These are phyloP conservation scores for Euphorbia celastroides DNA, from an alignment of 441 rosid genomes.

Conservation along the genomic window DNA sequence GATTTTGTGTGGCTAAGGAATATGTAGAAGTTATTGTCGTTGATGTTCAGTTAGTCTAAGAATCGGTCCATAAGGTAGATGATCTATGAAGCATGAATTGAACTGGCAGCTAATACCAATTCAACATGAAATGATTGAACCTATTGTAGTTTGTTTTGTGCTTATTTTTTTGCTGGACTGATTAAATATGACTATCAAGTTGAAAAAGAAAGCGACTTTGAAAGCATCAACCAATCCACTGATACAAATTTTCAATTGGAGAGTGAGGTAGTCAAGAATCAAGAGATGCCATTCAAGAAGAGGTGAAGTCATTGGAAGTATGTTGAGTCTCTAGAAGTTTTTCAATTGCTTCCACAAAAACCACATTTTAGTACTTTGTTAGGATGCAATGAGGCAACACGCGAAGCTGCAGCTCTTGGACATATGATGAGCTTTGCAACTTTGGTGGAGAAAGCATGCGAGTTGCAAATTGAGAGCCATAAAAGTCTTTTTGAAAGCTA, in stretches of 20 bases:
- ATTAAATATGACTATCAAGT: not conserved
- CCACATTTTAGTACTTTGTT: conserved; percentile 15
- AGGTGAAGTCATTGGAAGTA: conserved; percentile 7
- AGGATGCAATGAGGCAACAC: conserved; percentile 4
- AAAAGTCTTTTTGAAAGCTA: not conserved
- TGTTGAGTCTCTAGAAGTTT: conserved; percentile 13
- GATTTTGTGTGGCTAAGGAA: not conserved
- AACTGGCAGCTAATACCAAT: not conserved
- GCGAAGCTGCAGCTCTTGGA: conserved; percentile 12
- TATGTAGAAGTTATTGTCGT: too few relatives aligned
- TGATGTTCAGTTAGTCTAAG: not conserved
- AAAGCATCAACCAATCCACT: not conserved
- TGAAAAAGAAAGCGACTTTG: not conserved
- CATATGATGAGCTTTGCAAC: conserved; percentile 10
- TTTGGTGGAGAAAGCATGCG: conserved; percentile 8
- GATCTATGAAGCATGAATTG: not conserved
- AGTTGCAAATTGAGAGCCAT: conserved; percentile 6
- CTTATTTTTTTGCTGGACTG: not conserved
- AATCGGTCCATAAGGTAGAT: too few relatives aligned
- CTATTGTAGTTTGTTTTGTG: not conserved
- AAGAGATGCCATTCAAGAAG: not conserved
- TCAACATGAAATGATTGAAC: not conserved
- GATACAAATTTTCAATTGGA: not conserved
- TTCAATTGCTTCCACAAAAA: conserved; percentile 8
- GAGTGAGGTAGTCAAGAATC: not conserved